Evolutionary conservation across 1,284 basidiomycete species (phyloP).

Genomic region (Fomitopsis betulina): DNA sequence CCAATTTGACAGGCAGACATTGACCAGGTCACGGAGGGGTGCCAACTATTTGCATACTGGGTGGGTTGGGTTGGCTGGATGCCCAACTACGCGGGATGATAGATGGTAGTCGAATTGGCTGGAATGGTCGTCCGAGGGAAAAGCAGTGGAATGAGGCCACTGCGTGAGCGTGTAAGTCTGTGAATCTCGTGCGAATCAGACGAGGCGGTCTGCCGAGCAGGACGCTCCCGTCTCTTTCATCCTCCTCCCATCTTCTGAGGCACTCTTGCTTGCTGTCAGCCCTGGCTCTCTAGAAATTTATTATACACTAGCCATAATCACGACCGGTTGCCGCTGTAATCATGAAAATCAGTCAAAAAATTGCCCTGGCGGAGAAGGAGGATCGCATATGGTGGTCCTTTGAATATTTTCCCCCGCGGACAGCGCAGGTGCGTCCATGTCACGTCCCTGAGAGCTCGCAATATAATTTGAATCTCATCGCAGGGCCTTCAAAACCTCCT

Average conservation of each 20-base stretch:
- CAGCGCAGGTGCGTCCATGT: conserved; percentile 69
- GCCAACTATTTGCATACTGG: background rate
- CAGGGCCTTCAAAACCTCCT: conserved; percentile 92
- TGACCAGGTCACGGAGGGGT: background rate
- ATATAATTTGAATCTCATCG: background rate
- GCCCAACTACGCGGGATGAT: too few relatives aligned
- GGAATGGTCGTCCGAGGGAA: background rate
- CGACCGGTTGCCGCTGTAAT: conserved; percentile 14
- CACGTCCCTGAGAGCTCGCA: conserved; percentile 5
- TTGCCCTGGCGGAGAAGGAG: conserved; percentile 77
- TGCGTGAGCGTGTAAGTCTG: background rate
- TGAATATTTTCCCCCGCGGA: conserved; percentile 95
- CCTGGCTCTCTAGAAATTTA: conserved; percentile 2
- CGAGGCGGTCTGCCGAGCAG: too few relatives aligned
- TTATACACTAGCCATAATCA: conserved; percentile 14
- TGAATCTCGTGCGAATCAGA: background rate
- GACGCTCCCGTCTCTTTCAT: background rate
- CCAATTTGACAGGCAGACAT: background rate
- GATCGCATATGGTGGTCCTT: conserved; percentile 93
- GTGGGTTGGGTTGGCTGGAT: background rate
- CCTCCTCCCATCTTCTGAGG: conserved; percentile 9
- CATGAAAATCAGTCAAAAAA: conserved; percentile 93
- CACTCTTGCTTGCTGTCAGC: conserved; percentile 6
- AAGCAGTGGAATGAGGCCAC: background rate
- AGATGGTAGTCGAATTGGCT: background rate